phyloP scores from a whole-genome alignment of 1,284 basidiomycete species.

The Mycena sp. region DNA sequence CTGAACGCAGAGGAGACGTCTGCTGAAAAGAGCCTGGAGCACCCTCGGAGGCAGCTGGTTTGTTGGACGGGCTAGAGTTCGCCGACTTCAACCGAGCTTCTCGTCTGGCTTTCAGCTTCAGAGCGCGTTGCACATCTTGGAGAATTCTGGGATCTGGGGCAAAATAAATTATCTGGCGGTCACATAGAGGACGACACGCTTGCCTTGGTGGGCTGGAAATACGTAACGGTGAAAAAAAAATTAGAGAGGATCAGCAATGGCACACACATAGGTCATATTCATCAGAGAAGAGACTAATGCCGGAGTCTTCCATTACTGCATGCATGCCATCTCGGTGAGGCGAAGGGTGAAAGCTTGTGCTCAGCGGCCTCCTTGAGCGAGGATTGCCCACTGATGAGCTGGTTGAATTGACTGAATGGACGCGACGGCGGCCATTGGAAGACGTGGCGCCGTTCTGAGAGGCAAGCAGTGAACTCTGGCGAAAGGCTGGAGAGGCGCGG shows the following conservation, averaged over 20 bases:
- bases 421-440: conserved; percentile 22
- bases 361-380: conserved; percentile 15
- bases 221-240: conserved; percentile 10
- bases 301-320: conserved; percentile 27
- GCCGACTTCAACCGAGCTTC: conserved; percentile 66
- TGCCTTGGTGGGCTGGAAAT: conserved; percentile 71
- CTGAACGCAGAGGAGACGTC: conserved; percentile 3
- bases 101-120: conserved; percentile 74
- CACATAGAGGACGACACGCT: conserved; percentile 9
- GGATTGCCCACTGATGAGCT: conserved; percentile 3
- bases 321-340: conserved; percentile 19
- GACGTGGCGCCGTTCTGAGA: conserved; percentile 18
- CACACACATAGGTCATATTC: conserved; percentile 79
- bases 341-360: conserved; percentile 17
- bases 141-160: conserved; percentile 71
- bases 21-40: not conserved
- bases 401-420: conserved; percentile 23
- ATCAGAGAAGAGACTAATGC: conserved; percentile 58
- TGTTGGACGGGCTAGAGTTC: conserved; percentile 46
- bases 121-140: conserved; percentile 77
- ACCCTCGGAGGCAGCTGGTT: conserved; percentile 5
- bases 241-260: conserved; percentile 14
- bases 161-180: not conserved
- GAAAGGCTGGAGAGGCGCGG: conserved; percentile 19
- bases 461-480: conserved; percentile 27